Evolutionary conservation across 2,329 filamentous ascomycete species (phyloP).

Genomic region (Chaetomium globosum): DNA sequence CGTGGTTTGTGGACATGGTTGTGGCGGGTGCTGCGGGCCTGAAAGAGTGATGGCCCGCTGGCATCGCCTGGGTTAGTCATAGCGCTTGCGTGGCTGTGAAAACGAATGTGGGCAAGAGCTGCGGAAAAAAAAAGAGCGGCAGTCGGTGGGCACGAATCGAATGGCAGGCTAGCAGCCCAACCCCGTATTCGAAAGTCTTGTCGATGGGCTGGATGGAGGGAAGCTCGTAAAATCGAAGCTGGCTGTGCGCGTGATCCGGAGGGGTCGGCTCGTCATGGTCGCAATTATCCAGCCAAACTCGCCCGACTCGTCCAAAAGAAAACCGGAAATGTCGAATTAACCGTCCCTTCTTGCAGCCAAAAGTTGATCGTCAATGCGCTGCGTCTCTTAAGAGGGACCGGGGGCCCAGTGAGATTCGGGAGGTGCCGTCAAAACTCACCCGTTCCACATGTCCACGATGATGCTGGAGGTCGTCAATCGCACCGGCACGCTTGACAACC

Average conservation of each 20-base stretch:
- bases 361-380: not conserved
- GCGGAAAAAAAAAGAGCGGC: constrained; percentile 31
- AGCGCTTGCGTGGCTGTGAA: constrained; percentile 40
- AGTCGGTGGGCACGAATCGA: constrained; percentile 27
- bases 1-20: constrained; percentile 37
- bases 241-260: constrained; percentile 26
- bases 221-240: constrained; percentile 30
- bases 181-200: constrained; percentile 35
- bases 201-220: constrained; percentile 20
- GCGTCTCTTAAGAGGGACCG: not conserved
- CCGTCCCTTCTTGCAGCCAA: constrained; percentile 6
- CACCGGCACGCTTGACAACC: constrained; percentile 23
- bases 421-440: constrained; percentile 17
- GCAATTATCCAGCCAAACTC: constrained; percentile 33
- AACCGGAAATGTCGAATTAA: constrained; percentile 17
- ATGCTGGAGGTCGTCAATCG: constrained; percentile 24
- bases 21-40: constrained; percentile 44
- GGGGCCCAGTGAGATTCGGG: not conserved
- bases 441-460: constrained; percentile 26
- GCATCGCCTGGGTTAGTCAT: constrained; percentile 48
- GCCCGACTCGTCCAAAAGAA: constrained; percentile 21
- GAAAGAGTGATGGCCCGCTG: constrained; percentile 54
- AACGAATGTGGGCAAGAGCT: constrained; percentile 29
- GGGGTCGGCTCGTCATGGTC: constrained; percentile 36
- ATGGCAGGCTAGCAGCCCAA: constrained; percentile 19